Evolutionary conservation across 78 protist species (phyloP), one percentile per base, ranked within the genome.

Genomic region (Reticulomyxa filosa): DNA sequence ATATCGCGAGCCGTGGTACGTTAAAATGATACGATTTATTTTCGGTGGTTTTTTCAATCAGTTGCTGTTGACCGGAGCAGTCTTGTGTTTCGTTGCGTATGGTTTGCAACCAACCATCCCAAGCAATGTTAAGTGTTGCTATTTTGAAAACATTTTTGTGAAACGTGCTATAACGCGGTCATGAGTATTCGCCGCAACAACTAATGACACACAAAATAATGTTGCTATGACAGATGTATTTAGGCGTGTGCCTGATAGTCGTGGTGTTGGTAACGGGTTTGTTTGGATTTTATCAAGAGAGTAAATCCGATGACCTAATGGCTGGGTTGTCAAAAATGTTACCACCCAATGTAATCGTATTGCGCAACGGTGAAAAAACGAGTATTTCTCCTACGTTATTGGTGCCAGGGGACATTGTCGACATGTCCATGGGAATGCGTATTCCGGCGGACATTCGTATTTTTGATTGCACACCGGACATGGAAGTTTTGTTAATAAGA

Each of bases 361-460:
- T 78, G 22, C 74, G 89, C 34, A 85, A 71, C 35, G 87, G 87
- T 1, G 32, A 35, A 46, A 0, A 0, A 38, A 1, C 1, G 38
- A 32, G 8, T 23, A 23, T 80, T 2, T 23, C n/a, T 5, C 73
- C 89, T 6, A 6, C 27, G 13, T 30, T 38, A 3, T 32, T 88
- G 2, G 94, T 83, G 26, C 67, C 63, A 1, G 94, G 94, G 8
- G 95, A 88, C 67, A 17, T 87, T 17, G 62, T 81, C 11, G 34
- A 34, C 33, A 3, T 84, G 33, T 30, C 11, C 22, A 17, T 3
- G 11, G 98, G 98, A 52, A 77, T 75, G 65, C 76, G 75, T 51
- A 33, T 88, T 0, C 94, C 94, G 8, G 88, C 87, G 4, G 96
- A 90, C 39, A 55, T 84, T n/a, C 71, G 96, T 6, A 22, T 90